Conservation (phyloP, 2,329 filamentous ascomycete genomes). For the Aaosphaeria pasadenensis region DNA sequence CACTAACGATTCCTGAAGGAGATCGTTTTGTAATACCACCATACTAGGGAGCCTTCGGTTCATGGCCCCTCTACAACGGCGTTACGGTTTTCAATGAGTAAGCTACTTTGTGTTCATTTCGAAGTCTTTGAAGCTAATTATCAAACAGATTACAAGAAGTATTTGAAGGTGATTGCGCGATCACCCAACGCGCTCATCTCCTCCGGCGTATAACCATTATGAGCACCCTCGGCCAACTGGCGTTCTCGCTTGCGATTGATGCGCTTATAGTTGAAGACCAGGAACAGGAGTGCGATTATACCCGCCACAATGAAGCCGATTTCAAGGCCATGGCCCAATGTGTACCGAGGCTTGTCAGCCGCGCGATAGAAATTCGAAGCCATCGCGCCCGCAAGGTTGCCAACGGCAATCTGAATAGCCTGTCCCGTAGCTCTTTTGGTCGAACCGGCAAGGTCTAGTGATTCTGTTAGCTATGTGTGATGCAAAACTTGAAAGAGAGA, state of each 20-base stretch:
- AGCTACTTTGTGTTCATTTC: no score
- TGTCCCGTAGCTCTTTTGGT: conserved; percentile 52
- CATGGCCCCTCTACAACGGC: no score
- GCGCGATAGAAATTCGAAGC: conserved; percentile 68
- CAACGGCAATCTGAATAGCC: conserved; percentile 49
- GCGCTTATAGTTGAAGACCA: conserved; percentile 51
- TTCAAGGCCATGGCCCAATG: conserved; percentile 51
- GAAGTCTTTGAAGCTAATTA: no score
- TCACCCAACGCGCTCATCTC: conserved; percentile 61
- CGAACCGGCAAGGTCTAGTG: conserved; percentile 50
- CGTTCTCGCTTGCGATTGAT: conserved; percentile 58
- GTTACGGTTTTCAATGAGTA: no score
- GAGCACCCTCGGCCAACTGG: conserved; percentile 33
- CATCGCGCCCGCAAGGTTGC: conserved; percentile 52
- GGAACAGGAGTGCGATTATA: conserved; percentile 42
- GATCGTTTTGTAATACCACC: no score
- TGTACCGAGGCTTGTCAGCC: conserved; percentile 48
- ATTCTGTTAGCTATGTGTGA: no score
- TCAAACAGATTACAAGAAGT: conserved; percentile 48
- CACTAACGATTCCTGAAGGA: no score
- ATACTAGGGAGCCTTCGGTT: no score
- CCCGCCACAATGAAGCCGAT: conserved; percentile 50
- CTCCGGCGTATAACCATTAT: conserved; percentile 45
- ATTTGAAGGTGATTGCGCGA: conserved; percentile 60
- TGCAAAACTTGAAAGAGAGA: no score